phyloP scores from a whole-genome alignment of 2,329 filamentous ascomycete genomes.

The Elsinoe batatas region DNA sequence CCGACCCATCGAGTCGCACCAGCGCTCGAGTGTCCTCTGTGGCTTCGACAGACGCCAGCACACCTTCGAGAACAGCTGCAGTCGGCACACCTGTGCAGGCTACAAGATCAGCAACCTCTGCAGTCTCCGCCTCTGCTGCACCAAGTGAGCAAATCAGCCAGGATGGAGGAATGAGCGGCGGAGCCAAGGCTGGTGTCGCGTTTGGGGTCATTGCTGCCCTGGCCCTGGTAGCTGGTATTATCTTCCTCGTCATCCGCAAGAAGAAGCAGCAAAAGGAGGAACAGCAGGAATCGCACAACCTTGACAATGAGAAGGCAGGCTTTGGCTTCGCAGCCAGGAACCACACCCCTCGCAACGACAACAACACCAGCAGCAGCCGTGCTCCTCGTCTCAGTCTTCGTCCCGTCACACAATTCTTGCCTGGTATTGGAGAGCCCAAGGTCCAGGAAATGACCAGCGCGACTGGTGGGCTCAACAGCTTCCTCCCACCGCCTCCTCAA shows the following conservation, averaged over 20 bases:
- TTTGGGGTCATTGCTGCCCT: slow-evolving; percentile 68
- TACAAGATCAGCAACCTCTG: slow-evolving; percentile 9
- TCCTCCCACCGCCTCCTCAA: slow-evolving; percentile 16
- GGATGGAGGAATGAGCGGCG: slow-evolving; percentile 32
- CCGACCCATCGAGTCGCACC: background rate
- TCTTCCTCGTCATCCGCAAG: slow-evolving; percentile 63
- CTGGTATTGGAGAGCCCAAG: slow-evolving; percentile 45
- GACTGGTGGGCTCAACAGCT: slow-evolving; percentile 18
- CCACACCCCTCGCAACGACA: slow-evolving; percentile 23
- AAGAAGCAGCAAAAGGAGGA: slow-evolving; percentile 53
- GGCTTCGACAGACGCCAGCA: background rate
- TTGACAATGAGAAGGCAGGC: slow-evolving; percentile 33
- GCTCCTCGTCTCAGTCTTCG: slow-evolving; percentile 78
- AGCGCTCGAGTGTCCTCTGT: background rate
- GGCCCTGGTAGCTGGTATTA: slow-evolving; percentile 53
- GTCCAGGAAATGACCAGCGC: slow-evolving; percentile 29
- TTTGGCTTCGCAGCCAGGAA: slow-evolving; percentile 13
- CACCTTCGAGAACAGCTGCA: background rate
- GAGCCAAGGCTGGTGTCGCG: slow-evolving; percentile 68
- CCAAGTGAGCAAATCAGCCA: background rate
- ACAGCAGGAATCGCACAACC: slow-evolving; percentile 20
- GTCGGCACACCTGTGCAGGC: slow-evolving; percentile 7
- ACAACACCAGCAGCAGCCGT: slow-evolving; percentile 39
- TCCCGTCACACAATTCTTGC: slow-evolving; percentile 74
- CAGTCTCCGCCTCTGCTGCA: slow-evolving; percentile 12